Evolutionary conservation across 129 eudicot genomes (phyloP), one percentile per base, ranked within the genome.

Genomic region (Logfia minima): DNA sequence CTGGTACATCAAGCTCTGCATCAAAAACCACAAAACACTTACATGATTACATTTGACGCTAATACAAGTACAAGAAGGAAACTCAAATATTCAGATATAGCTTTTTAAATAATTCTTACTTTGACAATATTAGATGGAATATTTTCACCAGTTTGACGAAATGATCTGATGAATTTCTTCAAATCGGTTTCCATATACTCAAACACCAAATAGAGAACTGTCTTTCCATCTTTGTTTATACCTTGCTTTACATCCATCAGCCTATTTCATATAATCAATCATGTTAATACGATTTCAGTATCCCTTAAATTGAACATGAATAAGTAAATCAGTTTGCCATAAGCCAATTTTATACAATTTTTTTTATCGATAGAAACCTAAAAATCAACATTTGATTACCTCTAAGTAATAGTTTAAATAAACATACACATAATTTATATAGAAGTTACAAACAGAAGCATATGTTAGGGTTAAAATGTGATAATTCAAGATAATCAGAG

Each of bases 191-290:
- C 70, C 70, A 65, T 65, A 31, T 65, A 65, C 70, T 89, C 96
- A 29, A 92, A 92, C 28, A 89, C 97, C 88, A 92, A 65, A 85
- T 92, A 92, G 32, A 92, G 81, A 74, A 92, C 96, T 0, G 92
- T 92, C 58, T 89, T 87, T 53, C 96, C 97, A 56, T 81, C 90
- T 70, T 92, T 92, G 63, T 89, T 92, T 69, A 80, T 84, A 17
- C 89, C 91, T 84, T 92, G 97, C 45, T 92, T 92, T 75, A 92
- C 97, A 84, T 92, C 84, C 84, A 92, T 80, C 85, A 92, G 83
- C 80, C 97, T 89, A 76, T 23, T 75, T 24, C 39, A 81, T 77
- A 74, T 43, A 5, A 9, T 56, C 8, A 8, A 71, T 5, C n/a
- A 56, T 9, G 5, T 32, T 71, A 58, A 55, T 48, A 34, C 39